These are phyloP conservation scores for Megacollybia marginata DNA, from an alignment of 768 basidiomycete species.

Conservation along the genomic window DNA sequence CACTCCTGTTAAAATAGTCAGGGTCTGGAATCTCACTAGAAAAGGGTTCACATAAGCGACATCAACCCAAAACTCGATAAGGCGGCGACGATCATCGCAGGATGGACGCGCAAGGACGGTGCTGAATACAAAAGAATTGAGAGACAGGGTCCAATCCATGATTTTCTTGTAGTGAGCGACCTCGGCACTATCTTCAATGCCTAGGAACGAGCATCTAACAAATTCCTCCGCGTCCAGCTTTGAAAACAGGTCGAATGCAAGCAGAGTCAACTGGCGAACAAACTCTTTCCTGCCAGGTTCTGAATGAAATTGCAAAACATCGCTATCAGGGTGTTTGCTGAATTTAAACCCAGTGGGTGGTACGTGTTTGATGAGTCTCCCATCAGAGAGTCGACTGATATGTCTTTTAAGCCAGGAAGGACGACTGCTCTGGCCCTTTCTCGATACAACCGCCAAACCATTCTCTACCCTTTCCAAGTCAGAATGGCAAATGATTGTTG, in stretches of 20 bases:
- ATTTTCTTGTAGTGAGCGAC: not conserved
- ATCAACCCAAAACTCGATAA: not conserved
- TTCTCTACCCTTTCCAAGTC: not conserved
- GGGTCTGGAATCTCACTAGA: too few relatives aligned
- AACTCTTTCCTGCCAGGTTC: not conserved
- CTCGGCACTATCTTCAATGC: not conserved
- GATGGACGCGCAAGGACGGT: not conserved
- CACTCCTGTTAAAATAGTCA: too few relatives aligned
- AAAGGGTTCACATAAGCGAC: not conserved
- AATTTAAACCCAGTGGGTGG: too few relatives aligned
- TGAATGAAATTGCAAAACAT: too few relatives aligned
- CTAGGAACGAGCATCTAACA: not conserved
- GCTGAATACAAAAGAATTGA: not conserved
- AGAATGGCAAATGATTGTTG: not conserved
- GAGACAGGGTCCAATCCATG: not conserved
- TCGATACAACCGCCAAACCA: not conserved
- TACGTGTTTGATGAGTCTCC: too few relatives aligned
- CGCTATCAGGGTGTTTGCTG: too few relatives aligned
- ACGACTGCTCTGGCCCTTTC: not conserved
- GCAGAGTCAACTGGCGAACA: not conserved
- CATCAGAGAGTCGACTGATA: not conserved
- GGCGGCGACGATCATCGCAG: not conserved
- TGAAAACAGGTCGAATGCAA: not conserved
- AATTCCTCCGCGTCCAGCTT: not conserved
- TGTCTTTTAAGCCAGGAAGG: not conserved